These are phyloP conservation scores for Pseudogymnoascus sp. DNA, from an alignment of 2,329 filamentous ascomycete species.

Conservation along the genomic window DNA sequence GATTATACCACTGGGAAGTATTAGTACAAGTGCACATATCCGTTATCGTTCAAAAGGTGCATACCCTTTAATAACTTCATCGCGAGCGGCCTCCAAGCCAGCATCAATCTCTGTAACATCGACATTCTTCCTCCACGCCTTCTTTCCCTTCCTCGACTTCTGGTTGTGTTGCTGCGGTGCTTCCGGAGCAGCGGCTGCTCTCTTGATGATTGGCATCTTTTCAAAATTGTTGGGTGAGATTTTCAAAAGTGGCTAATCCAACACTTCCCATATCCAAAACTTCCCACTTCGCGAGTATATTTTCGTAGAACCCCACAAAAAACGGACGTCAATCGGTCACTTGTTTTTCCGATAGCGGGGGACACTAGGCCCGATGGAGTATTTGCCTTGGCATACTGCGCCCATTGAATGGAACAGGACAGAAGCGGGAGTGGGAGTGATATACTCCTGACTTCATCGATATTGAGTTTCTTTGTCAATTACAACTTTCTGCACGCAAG, in stretches of 20 bases:
- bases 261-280: slow-evolving; percentile 7
- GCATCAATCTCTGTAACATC: slow-evolving; percentile 79
- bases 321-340: neutral
- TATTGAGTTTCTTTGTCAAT: slow-evolving; percentile 2
- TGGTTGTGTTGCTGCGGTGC: slow-evolving; percentile 79
- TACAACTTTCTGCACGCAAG: neutral
- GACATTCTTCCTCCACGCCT: slow-evolving; percentile 97
- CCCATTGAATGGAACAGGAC: slow-evolving; percentile 5
- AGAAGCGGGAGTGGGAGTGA: slow-evolving; percentile 4
- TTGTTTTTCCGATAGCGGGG: neutral
- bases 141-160: slow-evolving; percentile 92
- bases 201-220: slow-evolving; percentile 27
- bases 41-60: slow-evolving; percentile 10
- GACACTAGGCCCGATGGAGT: neutral
- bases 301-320: slow-evolving; percentile 6
- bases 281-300: slow-evolving; percentile 1
- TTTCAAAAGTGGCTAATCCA: neutral
- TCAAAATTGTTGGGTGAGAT: slow-evolving; percentile 6
- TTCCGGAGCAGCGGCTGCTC: slow-evolving; percentile 36
- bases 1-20: slow-evolving; percentile 61
- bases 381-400: slow-evolving; percentile 5
- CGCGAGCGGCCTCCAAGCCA: slow-evolving; percentile 74
- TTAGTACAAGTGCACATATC: slow-evolving; percentile 9
- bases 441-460: slow-evolving; percentile 7
- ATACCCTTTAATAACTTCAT: slow-evolving; percentile 86